These are phyloP conservation scores for Allantophomopsis lycopodina DNA, from an alignment of 2,329 filamentous ascomycete genomes.

Conservation along the genomic window DNA sequence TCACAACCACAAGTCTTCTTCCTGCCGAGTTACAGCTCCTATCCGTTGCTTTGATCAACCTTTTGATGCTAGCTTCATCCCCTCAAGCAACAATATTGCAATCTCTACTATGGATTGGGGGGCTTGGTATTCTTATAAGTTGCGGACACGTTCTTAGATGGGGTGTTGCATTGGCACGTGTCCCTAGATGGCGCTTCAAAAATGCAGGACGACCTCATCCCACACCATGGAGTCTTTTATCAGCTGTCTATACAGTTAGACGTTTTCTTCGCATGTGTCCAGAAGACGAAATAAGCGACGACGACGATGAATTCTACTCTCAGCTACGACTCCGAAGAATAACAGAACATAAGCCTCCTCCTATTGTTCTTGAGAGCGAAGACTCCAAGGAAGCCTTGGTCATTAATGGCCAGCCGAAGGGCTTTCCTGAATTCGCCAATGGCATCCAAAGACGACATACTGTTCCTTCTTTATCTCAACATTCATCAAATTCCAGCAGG, in stretches of 20 bases:
- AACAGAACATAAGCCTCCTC: conserved; percentile 6
- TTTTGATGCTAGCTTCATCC: conserved; percentile 63
- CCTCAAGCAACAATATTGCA: conserved; percentile 80
- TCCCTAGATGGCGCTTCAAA: conserved; percentile 83
- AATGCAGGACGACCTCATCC: conserved; percentile 22
- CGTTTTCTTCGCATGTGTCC: no score
- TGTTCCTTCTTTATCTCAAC: conserved; percentile 23
- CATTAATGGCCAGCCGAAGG: conserved; percentile 4
- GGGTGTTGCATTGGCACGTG: conserved; percentile 74
- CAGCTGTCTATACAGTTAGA: no score
- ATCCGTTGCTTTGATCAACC: conserved; percentile 68
- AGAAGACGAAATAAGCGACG: conserved; percentile 7
- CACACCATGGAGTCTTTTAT: no score
- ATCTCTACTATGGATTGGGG: conserved; percentile 73
- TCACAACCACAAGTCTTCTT: conserved; percentile 81
- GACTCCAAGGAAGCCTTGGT: neutral
- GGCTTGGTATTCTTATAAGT: conserved; percentile 57
- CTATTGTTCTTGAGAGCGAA: neutral
- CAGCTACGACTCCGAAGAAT: neutral
- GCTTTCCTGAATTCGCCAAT: conserved; percentile 6
- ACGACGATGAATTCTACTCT: neutral
- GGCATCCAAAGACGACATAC: conserved; percentile 30
- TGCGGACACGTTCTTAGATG: conserved; percentile 66
- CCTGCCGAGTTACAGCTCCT: conserved; percentile 79
- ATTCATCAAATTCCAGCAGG: conserved; percentile 15